phyloP scores from a whole-genome alignment of 345 rosid genomes.

The Salix viminalis region DNA sequence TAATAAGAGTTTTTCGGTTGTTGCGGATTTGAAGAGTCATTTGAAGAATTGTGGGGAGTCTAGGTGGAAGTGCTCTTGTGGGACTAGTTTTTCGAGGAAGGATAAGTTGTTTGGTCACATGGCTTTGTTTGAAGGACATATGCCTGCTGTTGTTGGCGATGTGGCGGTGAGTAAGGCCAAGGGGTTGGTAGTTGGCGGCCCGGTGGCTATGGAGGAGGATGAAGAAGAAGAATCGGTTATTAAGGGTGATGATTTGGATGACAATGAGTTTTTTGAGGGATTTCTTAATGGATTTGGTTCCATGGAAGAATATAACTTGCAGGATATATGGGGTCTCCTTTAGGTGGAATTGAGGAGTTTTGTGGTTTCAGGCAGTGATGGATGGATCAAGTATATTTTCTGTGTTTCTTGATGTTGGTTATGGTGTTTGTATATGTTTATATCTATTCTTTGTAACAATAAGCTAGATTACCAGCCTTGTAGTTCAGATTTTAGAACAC shows the following conservation, averaged over 20 bases:
- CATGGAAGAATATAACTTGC: constrained; percentile 33
- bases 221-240: constrained; percentile 11
- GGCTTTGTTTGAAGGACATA: constrained; percentile 72
- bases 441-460: constrained; percentile 1
- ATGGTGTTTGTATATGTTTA: not conserved
- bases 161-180: constrained; percentile 14
- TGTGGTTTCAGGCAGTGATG: not conserved
- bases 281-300: constrained; percentile 47
- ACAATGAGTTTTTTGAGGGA: constrained; percentile 33
- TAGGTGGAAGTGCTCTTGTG: constrained; percentile 65
- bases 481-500: not conserved
- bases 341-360: constrained; percentile 7
- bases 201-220: constrained; percentile 13
- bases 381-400: not conserved
- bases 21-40: constrained; percentile 63
- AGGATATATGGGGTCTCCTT: constrained; percentile 34
- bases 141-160: constrained; percentile 43
- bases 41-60: constrained; percentile 61
- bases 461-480: not conserved
- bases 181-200: not conserved
- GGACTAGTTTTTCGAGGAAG: constrained; percentile 64
- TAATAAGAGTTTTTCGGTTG: constrained; percentile 58
- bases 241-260: constrained; percentile 14
- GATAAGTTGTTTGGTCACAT: constrained; percentile 71
- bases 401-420: too few species aligned